Percentiles rank a stretch among this genome's conserved stretches.
Evolutionary conservation across 768 basidiomycete genomes (phyloP).

Genomic region (Mycena albidolilacea): DNA sequence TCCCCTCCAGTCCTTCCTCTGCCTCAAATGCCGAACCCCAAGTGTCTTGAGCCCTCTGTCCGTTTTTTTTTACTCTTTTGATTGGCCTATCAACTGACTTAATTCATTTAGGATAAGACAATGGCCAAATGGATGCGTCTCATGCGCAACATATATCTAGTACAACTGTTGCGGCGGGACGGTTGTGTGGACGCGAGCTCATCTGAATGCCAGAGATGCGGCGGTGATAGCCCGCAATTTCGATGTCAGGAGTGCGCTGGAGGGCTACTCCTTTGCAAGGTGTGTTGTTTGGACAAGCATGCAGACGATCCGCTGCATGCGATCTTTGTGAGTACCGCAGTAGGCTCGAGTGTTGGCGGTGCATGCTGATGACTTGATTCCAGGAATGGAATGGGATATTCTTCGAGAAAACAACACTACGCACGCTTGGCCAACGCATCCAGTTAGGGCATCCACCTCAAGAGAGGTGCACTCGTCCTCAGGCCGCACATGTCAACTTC

Average conservation of each 20-base stretch:
- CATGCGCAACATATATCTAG: neutral
- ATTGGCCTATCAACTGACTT: neutral
- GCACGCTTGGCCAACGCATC: no score
- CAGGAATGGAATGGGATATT: no score
- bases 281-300: constrained; percentile 1
- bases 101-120: neutral
- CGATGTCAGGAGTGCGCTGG: constrained; percentile 7
- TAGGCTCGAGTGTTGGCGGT: no score
- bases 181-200: neutral
- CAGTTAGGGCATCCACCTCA: no score
- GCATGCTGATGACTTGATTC: neutral
- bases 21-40: neutral
- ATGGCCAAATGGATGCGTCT: neutral
- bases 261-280: neutral
- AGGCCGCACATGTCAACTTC: neutral
- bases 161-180: neutral
- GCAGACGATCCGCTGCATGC: constrained; percentile 1
- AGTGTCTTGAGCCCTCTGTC: neutral
- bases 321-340: neutral
- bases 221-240: neutral
- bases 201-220: neutral
- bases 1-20: neutral
- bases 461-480: no score
- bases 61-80: neutral
- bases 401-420: no score